Base-by-base conservation (phyloP, 495 filamentous ascomycete genomes). In the Penicillium argentinense region DNA sequence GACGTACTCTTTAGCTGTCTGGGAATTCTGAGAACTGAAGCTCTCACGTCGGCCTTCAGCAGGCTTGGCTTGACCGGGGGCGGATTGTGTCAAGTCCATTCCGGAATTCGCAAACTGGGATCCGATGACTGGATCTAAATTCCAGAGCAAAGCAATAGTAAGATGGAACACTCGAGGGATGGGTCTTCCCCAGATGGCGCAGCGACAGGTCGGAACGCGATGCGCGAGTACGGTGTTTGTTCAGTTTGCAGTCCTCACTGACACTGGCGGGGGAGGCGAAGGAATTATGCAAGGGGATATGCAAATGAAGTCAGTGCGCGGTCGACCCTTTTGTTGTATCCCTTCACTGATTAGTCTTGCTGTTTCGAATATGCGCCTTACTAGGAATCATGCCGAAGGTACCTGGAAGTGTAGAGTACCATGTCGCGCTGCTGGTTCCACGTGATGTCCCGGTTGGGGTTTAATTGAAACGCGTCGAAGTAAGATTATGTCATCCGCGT, bases 1-100 rank as follows among this genome's bases (percentile, higher is more conserved):
- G 14, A 27, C 78, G 51, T 78, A 91, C 84, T 96, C 89, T 56
- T 83, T 86, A 36, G 91, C 91, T 19, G 91, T 97, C 59, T 95
- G 88, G 11, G 89, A 95, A 46, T 77, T 73, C 43, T 88, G 80
- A 4, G 87, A 90, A 49, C 66, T 56, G 38, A 84, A 73, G 73
- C 81, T 85, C 38, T 78, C 66, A 47, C 66, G 60, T 45, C 68
- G 69, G 24, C 38, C 52, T 16, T n/a, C 48, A 4, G 53, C 57
- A 24, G 37, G 23, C 45, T 28, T 49, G 5, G 38, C 19, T 4
- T 55, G 45, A 21, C n/a, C 32, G 29, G 13, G 22, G 2, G 14
- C 16, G 12, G 44, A 9, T 12, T 40, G 23, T 3, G 33, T 19
- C 7, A 37, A 11, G 14, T 64, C 59, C 56, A 60, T 59, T 21